Base-by-base conservation (phyloP, 2,329 filamentous ascomycete genomes). In the Ampelomyces quisqualis region DNA sequence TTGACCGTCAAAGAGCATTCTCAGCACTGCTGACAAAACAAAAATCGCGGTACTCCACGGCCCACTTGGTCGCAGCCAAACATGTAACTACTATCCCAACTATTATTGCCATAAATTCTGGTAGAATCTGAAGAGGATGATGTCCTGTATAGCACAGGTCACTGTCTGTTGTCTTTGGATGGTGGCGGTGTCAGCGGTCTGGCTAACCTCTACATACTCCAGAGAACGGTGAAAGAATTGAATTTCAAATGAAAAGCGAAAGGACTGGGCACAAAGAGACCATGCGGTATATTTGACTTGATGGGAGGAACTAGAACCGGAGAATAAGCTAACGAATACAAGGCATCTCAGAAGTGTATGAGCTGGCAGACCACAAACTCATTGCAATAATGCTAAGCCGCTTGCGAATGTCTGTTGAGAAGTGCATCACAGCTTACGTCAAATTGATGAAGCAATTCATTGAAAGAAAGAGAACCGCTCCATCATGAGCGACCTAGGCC, bases 301-400 rank as follows among this genome's bases (percentile, higher is more conserved):
- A 59, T 61, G 18, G 55, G 55, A 4, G 56, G 57, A 8, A 59
- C 55, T 4, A 57, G 51, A 28, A 61, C 55, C 2, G 57, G 56
- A 30, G 57, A 55, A 53, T 54, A 36, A 31, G 43, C 13, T 15
- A 10, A 19, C 11, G 11, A 21, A 13, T 18, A 34, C 11, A 24
- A 14, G 7, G 2, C 45, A 17, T 38, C 53, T 24, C n/a, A 11
- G 22, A 5, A 15, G 17, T 13, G 6, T 8, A 7, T 5, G 13
- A 8, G 18, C 13, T 43, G 21, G 35, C 21, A 26, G 7, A 21
- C 19, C n/a, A 15, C n/a, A 55, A 49, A 3, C 42, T 57, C 4
- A 57, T 57, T 17, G 53, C 53, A 3, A 55, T 57, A 21, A 55
- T 57, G 53, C 47, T 57, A 4, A 51, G 51, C 9, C 44, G 45